phyloP scores from a whole-genome alignment of 2,329 filamentous ascomycete species.

The Coniochaeta hoffmannii region DNA sequence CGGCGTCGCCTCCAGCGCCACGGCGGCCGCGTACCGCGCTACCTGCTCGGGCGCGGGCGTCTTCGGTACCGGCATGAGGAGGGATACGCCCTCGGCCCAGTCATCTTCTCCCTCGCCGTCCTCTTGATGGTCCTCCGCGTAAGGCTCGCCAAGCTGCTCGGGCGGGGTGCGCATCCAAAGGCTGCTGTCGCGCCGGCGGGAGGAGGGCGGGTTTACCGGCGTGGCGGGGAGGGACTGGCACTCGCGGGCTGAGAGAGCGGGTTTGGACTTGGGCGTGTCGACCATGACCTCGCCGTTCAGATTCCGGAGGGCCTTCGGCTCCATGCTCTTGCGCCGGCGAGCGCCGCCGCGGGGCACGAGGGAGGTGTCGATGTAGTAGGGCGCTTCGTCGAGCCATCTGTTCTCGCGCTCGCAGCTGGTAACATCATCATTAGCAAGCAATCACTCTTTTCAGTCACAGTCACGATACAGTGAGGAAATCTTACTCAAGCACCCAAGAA shows the following conservation, averaged over 20 bases:
- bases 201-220: constrained; percentile 22
- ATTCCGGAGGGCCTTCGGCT: constrained; percentile 63
- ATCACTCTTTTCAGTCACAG: too few species aligned
- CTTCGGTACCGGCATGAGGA: constrained; percentile 48
- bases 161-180: constrained; percentile 46
- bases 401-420: constrained; percentile 67
- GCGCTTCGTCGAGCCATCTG: constrained; percentile 65
- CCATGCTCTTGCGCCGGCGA: constrained; percentile 74
- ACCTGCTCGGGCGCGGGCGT: constrained; percentile 50
- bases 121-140: constrained; percentile 23
- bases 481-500: constrained; percentile 82
- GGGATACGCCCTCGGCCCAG: constrained; percentile 26
- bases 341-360: constrained; percentile 62
- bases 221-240: constrained; percentile 36
- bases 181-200: constrained; percentile 41
- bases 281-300: constrained; percentile 56
- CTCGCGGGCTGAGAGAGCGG: constrained; percentile 21
- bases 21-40: constrained; percentile 41
- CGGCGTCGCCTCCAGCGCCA: constrained; percentile 36
- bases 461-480: constrained; percentile 15
- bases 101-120: too few species aligned
- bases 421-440: neutral
- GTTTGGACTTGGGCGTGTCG: constrained; percentile 26
- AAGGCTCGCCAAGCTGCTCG: constrained; percentile 25
- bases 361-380: constrained; percentile 62